Percentiles rank a stretch among this genome's conserved stretches.
These are phyloP conservation scores for Pseudocercospora cruenta DNA, from an alignment of 2,329 filamentous ascomycete species.

Conservation along the genomic window DNA sequence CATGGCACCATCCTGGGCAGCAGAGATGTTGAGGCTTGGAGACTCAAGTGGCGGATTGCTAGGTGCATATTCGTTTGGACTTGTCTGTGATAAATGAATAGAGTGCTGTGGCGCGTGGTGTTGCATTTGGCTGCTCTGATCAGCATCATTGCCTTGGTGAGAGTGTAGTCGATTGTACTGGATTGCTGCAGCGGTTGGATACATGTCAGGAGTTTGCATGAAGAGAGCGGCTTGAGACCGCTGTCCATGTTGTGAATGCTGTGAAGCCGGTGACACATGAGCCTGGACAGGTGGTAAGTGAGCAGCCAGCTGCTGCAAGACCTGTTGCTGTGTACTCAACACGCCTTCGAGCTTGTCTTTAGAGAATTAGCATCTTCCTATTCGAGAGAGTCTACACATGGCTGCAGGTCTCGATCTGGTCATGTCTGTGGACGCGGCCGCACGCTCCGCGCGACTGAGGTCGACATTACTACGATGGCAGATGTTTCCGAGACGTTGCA, in stretches of 20 bases:
- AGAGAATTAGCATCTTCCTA: not conserved
- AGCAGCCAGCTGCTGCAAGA: constrained; percentile 49
- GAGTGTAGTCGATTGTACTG: constrained; percentile 28
- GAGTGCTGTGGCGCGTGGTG: constrained; percentile 28
- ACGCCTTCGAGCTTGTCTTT: constrained; percentile 52
- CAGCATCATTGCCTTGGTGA: constrained; percentile 19
- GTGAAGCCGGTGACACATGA: constrained; percentile 16
- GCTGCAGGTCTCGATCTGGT: not conserved
- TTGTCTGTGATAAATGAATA: constrained; percentile 23
- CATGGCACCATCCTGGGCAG: constrained; percentile 29
- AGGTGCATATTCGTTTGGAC: constrained; percentile 35
- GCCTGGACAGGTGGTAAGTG: constrained; percentile 26
- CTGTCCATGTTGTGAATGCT: constrained; percentile 44
- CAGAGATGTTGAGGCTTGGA: constrained; percentile 59
- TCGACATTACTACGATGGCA: not conserved
- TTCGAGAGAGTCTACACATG: not conserved
- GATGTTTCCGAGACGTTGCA: not conserved
- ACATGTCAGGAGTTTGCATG: constrained; percentile 49
- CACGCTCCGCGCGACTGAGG: not conserved
- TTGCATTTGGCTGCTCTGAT: constrained; percentile 17
- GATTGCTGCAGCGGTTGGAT: constrained; percentile 35
- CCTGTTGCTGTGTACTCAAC: constrained; percentile 49
- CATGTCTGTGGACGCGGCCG: not conserved
- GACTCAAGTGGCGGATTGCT: constrained; percentile 57
- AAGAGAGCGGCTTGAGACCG: constrained; percentile 52